Percentiles rank a stretch among this genome's conserved stretches.
phyloP scores from a whole-genome alignment of 306 rosid genomes.

The Malus domestica region DNA sequence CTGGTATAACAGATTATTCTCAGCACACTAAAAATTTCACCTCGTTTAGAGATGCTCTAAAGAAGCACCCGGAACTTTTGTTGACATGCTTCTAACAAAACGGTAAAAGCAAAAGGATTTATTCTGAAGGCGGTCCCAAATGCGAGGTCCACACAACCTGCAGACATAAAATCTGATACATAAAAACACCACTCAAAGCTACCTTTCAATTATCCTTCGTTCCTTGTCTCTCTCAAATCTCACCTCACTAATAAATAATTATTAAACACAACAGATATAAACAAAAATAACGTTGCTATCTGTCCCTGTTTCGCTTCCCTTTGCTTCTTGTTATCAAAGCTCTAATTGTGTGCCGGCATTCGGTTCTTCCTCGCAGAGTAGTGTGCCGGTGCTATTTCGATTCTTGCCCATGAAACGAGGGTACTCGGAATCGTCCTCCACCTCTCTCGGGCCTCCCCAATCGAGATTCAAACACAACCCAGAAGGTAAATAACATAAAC shows the following conservation, averaged over 20 bases:
- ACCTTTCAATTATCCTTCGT: neutral
- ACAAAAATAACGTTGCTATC: neutral
- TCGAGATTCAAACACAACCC: conserved; percentile 70
- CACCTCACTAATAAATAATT: neutral
- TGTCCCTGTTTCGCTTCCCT: neutral
- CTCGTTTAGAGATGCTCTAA: no score
- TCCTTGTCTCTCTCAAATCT: neutral
- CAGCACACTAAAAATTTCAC: no score
- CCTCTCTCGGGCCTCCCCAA: conserved; percentile 74
- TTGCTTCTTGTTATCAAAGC: neutral
- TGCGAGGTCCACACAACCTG: neutral
- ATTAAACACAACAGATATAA: neutral
- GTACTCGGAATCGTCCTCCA: conserved; percentile 58
- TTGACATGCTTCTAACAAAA: no score
- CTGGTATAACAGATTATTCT: no score
- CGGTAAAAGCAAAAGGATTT: no score
- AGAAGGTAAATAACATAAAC: conserved; percentile 39
- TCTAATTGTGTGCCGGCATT: conserved; percentile 7
- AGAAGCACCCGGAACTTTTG: no score
- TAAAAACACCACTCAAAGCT: neutral
- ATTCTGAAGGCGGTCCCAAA: no score
- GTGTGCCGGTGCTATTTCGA: neutral
- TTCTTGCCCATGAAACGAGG: conserved; percentile 71
- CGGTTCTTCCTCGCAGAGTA: neutral
- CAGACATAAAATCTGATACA: neutral